These are phyloP conservation scores for Cardamine occulta DNA, from an alignment of 345 rosid genomes.

Conservation along the genomic window DNA sequence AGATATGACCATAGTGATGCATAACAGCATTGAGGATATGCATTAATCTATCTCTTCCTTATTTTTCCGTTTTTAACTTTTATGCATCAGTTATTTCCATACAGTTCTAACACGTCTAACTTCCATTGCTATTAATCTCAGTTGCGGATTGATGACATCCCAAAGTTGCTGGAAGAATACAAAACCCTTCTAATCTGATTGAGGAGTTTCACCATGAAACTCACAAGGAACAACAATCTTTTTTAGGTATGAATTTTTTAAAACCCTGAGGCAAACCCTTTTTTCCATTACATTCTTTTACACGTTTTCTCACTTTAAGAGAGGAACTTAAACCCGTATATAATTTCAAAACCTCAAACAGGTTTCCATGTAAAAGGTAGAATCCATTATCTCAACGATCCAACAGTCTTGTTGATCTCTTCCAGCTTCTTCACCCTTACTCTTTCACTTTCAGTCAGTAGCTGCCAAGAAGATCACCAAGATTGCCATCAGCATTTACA, in stretches of 20 bases:
- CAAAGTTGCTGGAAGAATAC: slow-evolving; percentile 81
- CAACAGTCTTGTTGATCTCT: slow-evolving; percentile 62
- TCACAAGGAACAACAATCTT: not conserved
- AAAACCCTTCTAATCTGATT: slow-evolving; percentile 51
- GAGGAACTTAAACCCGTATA: not conserved
- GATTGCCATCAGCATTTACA: slow-evolving; percentile 8
- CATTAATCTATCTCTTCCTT: slow-evolving; percentile 5
- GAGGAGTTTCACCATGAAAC: slow-evolving; percentile 32
- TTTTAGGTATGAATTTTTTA: slow-evolving; percentile 17
- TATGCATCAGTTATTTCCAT: slow-evolving; percentile 9
- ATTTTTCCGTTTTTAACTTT: not conserved
- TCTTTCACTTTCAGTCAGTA: slow-evolving; percentile 66
- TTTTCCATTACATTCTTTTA: not conserved
- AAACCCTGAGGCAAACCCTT: not conserved
- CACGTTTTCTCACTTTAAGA: not conserved
- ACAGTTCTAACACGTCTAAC: not conserved
- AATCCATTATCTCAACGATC: slow-evolving; percentile 37
- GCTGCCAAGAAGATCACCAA: slow-evolving; percentile 45
- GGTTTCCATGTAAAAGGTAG: not conserved
- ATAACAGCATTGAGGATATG: not conserved
- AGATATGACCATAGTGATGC: not conserved
- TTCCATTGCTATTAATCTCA: slow-evolving; percentile 44
- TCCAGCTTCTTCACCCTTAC: slow-evolving; percentile 66
- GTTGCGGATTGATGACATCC: slow-evolving; percentile 79
- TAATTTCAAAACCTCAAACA: not conserved